Base-by-base conservation (phyloP, 768 basidiomycete genomes). In the Royoungia palumana region DNA sequence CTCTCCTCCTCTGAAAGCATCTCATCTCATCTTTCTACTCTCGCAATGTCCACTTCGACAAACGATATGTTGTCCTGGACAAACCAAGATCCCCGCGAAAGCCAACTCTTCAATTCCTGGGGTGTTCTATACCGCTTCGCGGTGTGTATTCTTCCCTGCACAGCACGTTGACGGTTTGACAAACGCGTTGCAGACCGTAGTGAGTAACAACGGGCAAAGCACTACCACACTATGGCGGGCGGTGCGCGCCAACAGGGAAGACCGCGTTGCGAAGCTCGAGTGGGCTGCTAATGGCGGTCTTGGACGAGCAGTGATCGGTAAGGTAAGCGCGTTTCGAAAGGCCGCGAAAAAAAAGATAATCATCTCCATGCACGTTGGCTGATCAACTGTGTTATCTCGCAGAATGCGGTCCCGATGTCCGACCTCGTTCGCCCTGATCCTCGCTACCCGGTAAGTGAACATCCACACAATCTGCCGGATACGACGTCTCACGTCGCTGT, bases 21-120 rank as follows among this genome's bases (percentile, higher is more conserved):
- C 59, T 54, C 58, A 61, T 52, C 40, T 14, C 71, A 73, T 60
- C 47, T 19, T 30, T 62, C 74, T 57, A 67, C 75, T 48, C 61
- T 62, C 59, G 63, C 53, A 52, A 82, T 81, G 79, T 62, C 77
- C 40, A 69, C 75, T 59, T 62, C 75, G 48, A 72, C 79, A 49
- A 79, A 82, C 68, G 87, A 90, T 51, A 74, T 89, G 41, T 79
- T 90, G 65, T 88, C 83, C 46, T 93, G 89, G 89, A 91, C 89
- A 39, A 89, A 85, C 69, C 82, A 85, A 59, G 89, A 92, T 68
- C 85, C 87, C 59, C 84, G 87, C 41, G 84, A 89, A 66, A 92
- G 90, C 61, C 75, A 80, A 44, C 76, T 93, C 50, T 92, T 90
- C 72, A 89, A 87, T 61, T 77, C 81, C 27, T 88, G 82, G 80